Evolutionary conservation across 441 rosid genomes (phyloP).

Genomic region (Populus hybrid): DNA sequence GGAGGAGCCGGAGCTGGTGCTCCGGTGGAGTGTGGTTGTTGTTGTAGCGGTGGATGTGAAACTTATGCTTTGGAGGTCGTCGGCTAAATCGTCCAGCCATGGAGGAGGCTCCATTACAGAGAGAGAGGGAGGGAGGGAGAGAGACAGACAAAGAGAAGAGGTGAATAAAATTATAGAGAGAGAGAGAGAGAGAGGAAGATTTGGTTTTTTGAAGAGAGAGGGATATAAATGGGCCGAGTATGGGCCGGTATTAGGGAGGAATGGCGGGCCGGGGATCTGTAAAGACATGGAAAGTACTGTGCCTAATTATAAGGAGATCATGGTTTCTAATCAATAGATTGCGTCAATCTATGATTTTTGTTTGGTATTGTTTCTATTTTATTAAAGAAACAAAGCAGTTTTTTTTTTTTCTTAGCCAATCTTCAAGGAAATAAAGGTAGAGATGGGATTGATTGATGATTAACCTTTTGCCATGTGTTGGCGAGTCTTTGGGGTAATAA

Average conservation of each 20-base stretch:
- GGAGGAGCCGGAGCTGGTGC: conserved; percentile 73
- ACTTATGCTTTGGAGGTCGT: conserved; percentile 87
- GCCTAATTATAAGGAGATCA: conserved; percentile 8
- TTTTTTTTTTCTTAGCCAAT: too few species aligned
- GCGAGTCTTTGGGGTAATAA: neutral
- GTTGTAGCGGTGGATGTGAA: conserved; percentile 67
- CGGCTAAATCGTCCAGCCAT: conserved; percentile 64
- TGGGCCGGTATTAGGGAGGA: conserved; percentile 1
- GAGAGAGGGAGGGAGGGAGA: neutral
- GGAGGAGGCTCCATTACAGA: conserved; percentile 55
- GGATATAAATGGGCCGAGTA: conserved; percentile 19
- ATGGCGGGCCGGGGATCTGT: conserved; percentile 12
- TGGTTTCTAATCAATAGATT: conserved; percentile 4
- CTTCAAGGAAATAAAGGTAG: too few species aligned
- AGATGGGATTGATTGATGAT: neutral
- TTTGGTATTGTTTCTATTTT: neutral
- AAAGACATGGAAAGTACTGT: neutral
- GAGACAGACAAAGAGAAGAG: neutral
- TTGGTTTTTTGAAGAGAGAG: conserved; percentile 11
- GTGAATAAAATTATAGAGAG: neutral
- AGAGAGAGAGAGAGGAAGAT: neutral
- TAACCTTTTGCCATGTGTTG: neutral
- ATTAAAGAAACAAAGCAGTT: too few species aligned
- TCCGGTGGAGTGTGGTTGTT: conserved; percentile 55
- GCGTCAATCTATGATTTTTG: neutral